Percentiles rank a stretch among this genome's conserved stretches.
Evolutionary conservation across 108 stramenopile species (phyloP).

Genomic region (Cyclotella cryptica): DNA sequence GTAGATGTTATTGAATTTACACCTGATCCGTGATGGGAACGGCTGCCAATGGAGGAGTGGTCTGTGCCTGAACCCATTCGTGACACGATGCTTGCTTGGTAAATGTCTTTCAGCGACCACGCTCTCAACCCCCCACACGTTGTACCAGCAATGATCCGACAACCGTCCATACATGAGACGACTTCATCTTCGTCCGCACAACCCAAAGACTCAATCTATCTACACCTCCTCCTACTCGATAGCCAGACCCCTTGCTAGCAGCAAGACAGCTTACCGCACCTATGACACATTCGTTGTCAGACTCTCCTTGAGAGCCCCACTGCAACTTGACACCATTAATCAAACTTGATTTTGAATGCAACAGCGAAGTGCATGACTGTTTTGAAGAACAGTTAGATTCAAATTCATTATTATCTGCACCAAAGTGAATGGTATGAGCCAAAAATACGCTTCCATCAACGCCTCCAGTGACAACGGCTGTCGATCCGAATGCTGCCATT

Average conservation of each 20-base stretch:
- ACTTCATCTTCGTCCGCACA: slow-evolving; percentile 59
- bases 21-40: slow-evolving; percentile 46
- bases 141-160: slow-evolving; percentile 80
- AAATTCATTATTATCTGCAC: slow-evolving; percentile 26
- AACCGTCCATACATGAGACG: slow-evolving; percentile 77
- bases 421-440: slow-evolving; percentile 72
- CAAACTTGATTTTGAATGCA: slow-evolving; percentile 30
- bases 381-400: slow-evolving; percentile 15
- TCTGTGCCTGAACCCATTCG: slow-evolving; percentile 13
- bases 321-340: slow-evolving; percentile 80
- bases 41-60: slow-evolving; percentile 28
- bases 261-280: slow-evolving; percentile 85
- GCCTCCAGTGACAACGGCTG: slow-evolving; percentile 81
- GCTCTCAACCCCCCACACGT: slow-evolving; percentile 82
- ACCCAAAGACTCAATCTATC: slow-evolving; percentile 27
- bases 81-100: slow-evolving; percentile 44
- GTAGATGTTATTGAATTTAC: slow-evolving; percentile 25
- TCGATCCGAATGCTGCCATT: slow-evolving; percentile 77
- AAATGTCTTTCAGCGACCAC: slow-evolving; percentile 85
- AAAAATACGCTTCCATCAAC: slow-evolving; percentile 88
- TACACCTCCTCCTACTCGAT: slow-evolving; percentile 33
- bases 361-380: slow-evolving; percentile 8
- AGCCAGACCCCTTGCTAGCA: slow-evolving; percentile 64
- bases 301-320: slow-evolving; percentile 77
- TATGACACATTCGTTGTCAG: slow-evolving; percentile 70